A percentile compares a stretch with the other conserved stretches of the same genome.
These are phyloP conservation scores for Daldinia caldariorum DNA, from an alignment of 495 filamentous ascomycete species.

Conservation along the genomic window DNA sequence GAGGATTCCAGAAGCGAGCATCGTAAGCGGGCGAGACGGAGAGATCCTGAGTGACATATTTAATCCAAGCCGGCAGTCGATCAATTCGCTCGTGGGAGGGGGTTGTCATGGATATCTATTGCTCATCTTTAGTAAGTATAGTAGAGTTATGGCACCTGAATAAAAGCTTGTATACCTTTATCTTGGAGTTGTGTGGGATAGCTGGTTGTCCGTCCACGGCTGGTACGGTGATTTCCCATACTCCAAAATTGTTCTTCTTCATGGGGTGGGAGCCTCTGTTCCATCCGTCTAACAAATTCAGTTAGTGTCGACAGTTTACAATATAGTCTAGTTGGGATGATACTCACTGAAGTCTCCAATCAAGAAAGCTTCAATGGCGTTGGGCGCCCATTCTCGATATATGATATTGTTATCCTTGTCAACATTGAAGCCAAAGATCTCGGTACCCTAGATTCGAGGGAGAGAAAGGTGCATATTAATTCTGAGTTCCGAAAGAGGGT, in stretches of 20 bases:
- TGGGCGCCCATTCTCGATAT: constrained; percentile 97
- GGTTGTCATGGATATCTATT: constrained; percentile 83
- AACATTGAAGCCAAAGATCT: constrained; percentile 84
- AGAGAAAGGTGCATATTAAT: constrained; percentile 28
- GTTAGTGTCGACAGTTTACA: constrained; percentile 21
- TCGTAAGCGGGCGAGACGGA: constrained; percentile 89
- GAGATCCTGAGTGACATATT: constrained; percentile 92
- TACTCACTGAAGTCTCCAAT: constrained; percentile 91
- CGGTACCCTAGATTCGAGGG: constrained; percentile 70
- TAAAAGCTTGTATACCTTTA: constrained; percentile 72
- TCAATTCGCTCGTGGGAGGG: constrained; percentile 83
- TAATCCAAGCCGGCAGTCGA: constrained; percentile 95
- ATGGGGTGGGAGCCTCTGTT: constrained; percentile 82
- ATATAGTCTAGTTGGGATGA: constrained; percentile 5
- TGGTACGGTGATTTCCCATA: constrained; percentile 84
- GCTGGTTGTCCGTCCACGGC: constrained; percentile 75
- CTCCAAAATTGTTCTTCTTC: constrained; percentile 84
- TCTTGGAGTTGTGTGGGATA: constrained; percentile 91
- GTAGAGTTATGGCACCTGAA: constrained; percentile 6
- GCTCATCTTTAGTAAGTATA: constrained; percentile 32
- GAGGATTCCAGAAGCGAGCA: constrained; percentile 96
- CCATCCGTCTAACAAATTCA: constrained; percentile 76
- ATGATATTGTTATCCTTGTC: constrained; percentile 81
- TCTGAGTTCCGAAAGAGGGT: not conserved
- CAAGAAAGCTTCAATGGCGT: constrained; percentile 82